A percentile compares a stretch with the other conserved stretches of the same genome.
Evolutionary conservation across 345 rosid species (phyloP).

Genomic region (Gossypium anomalum): DNA sequence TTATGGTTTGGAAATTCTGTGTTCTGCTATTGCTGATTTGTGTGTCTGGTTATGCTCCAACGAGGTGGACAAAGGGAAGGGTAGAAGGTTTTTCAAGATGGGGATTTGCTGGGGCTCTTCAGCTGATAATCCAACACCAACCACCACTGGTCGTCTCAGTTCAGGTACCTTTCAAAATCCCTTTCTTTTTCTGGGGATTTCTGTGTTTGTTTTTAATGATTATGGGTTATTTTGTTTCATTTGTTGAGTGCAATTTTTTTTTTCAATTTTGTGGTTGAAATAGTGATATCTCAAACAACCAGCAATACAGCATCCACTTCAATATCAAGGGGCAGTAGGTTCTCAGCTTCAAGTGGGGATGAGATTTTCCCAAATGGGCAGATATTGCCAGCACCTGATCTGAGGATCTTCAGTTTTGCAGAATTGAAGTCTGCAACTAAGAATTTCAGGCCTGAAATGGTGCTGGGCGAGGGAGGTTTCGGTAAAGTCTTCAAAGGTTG

Average conservation of each 20-base stretch:
- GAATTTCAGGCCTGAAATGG: slow-evolving; percentile 63
- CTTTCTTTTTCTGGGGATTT: not conserved
- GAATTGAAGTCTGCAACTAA: slow-evolving; percentile 71
- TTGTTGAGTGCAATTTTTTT: not conserved
- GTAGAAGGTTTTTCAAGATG: slow-evolving; percentile 27
- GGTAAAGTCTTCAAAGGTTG: slow-evolving; percentile 92
- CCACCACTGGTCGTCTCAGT: slow-evolving; percentile 48
- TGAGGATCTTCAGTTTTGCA: slow-evolving; percentile 56
- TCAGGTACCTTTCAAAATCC: slow-evolving; percentile 38
- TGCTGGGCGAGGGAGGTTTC: slow-evolving; percentile 93
- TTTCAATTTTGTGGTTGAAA: slow-evolving; percentile 20
- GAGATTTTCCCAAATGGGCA: slow-evolving; percentile 52
- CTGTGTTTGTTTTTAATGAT: not conserved
- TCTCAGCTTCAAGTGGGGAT: slow-evolving; percentile 61
- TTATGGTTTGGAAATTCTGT: not conserved
- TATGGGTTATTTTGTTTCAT: slow-evolving; percentile 14
- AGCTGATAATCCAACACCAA: slow-evolving; percentile 40
- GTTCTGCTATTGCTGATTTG: not conserved
- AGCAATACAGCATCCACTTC: slow-evolving; percentile 51
- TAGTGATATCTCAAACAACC: slow-evolving; percentile 54
- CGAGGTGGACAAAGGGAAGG: not conserved
- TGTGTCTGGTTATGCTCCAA: slow-evolving; percentile 1
- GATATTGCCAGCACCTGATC: slow-evolving; percentile 58
- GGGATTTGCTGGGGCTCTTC: slow-evolving; percentile 64
- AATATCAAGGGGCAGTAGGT: slow-evolving; percentile 53